phyloP scores from a whole-genome alignment of 148 eudicot species.

The Pharnaceum exiguum region DNA sequence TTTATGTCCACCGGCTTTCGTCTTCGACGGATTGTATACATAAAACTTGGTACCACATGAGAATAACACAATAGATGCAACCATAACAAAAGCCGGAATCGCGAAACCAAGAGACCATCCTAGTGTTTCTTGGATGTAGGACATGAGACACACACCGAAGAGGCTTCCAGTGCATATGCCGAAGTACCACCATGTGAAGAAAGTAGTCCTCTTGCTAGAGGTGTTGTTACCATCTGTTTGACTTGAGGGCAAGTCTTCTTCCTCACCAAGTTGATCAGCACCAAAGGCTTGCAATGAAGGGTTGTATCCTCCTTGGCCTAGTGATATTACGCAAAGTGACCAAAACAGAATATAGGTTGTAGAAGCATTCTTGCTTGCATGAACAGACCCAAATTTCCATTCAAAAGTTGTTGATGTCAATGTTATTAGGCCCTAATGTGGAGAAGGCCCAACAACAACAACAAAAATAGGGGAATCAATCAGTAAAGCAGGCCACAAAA shows the following conservation, averaged over 20 bases:
- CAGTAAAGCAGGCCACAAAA: not conserved
- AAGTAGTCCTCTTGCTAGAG: slow-evolving; percentile 45
- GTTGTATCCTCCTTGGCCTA: slow-evolving; percentile 85
- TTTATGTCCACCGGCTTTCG: slow-evolving; percentile 10
- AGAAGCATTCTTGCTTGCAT: slow-evolving; percentile 29
- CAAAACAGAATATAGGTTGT: slow-evolving; percentile 43
- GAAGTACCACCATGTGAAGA: slow-evolving; percentile 95
- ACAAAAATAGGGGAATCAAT: not conserved
- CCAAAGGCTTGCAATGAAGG: slow-evolving; percentile 89
- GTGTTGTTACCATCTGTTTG: slow-evolving; percentile 20
- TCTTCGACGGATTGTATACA: slow-evolving; percentile 18
- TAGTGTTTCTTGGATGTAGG: slow-evolving; percentile 70
- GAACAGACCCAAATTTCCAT: slow-evolving; percentile 41
- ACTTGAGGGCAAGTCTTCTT: slow-evolving; percentile 38
- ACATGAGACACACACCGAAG: slow-evolving; percentile 65
- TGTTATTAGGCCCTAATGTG: slow-evolving; percentile 92
- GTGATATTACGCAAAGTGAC: slow-evolving; percentile 72
- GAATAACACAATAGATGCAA: slow-evolving; percentile 47
- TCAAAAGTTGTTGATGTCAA: slow-evolving; percentile 57
- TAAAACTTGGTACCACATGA: slow-evolving; percentile 42
- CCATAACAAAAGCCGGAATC: slow-evolving; percentile 62
- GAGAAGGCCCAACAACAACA: not conserved
- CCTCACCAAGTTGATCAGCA: slow-evolving; percentile 69
- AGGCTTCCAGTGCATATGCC: slow-evolving; percentile 85
- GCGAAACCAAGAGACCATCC: slow-evolving; percentile 93